Evolutionary conservation across 306 rosid species (phyloP).

Genomic region (Aeschynomene evenia): DNA sequence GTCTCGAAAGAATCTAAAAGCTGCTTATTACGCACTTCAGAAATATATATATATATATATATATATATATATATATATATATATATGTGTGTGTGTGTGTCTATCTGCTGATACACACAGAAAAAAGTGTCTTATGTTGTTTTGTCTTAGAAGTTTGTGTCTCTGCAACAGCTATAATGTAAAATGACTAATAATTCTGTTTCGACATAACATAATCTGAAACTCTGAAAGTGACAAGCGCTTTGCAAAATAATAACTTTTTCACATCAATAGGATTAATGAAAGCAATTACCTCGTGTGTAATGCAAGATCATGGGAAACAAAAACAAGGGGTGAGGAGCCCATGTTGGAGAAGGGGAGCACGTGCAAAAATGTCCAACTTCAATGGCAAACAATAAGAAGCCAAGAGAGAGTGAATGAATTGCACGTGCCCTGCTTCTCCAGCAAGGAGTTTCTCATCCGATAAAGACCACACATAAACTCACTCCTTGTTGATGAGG

Average conservation of each 20-base stretch:
- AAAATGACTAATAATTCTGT: not conserved
- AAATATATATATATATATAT: too few relatives aligned
- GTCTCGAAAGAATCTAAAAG: not conserved
- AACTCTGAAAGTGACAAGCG: not conserved
- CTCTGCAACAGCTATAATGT: not conserved
- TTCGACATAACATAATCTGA: too few relatives aligned
- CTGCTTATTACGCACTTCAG: too few relatives aligned
- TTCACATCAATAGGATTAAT: not conserved
- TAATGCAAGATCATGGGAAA: not conserved
- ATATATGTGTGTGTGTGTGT: too few relatives aligned
- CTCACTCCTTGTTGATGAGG: conserved; percentile 22
- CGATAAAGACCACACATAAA: conserved; percentile 11
- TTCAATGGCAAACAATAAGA: conserved; percentile 17
- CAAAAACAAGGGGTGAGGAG: conserved; percentile 37
- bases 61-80: too few relatives aligned
- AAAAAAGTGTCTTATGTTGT: not conserved
- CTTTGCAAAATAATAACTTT: not conserved
- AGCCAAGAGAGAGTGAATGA: conserved; percentile 42
- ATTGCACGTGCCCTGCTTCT: conserved; percentile 99
- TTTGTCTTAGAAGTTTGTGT: not conserved
- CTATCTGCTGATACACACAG: conserved; percentile 4
- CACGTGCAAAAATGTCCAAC: conserved; percentile 82
- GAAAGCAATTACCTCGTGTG: conserved; percentile 5
- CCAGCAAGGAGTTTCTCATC: conserved; percentile 84
- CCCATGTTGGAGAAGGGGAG: conserved; percentile 88